Evolutionary conservation across 2,329 filamentous ascomycete species (phyloP).

Genomic region (Penicillium digitatum): DNA sequence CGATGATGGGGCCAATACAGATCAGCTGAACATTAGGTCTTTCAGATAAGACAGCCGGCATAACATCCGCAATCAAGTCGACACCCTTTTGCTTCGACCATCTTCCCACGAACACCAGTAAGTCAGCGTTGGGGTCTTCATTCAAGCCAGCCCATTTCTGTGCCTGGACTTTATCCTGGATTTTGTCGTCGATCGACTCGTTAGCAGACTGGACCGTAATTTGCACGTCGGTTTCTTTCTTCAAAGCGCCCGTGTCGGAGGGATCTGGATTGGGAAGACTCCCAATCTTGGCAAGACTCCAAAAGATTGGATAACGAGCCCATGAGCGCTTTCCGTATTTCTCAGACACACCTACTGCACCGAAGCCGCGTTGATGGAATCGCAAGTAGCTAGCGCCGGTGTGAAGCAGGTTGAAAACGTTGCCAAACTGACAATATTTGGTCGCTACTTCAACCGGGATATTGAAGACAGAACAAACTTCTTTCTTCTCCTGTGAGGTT

Average conservation of each 20-base stretch:
- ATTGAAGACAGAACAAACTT: slow-evolving; percentile 64
- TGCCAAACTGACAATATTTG: slow-evolving; percentile 53
- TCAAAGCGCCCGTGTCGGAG: slow-evolving; percentile 59
- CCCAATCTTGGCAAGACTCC: slow-evolving; percentile 61
- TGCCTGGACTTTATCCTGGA: slow-evolving; percentile 60
- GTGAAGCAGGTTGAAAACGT: slow-evolving; percentile 65
- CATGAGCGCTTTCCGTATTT: slow-evolving; percentile 66
- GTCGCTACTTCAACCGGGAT: slow-evolving; percentile 30
- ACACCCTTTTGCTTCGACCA: slow-evolving; percentile 68
- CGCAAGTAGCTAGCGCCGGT: slow-evolving; percentile 62
- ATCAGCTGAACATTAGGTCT: slow-evolving; percentile 60
- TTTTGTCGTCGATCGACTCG: slow-evolving; percentile 50
- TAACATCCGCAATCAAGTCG: slow-evolving; percentile 65
- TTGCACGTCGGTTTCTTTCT: slow-evolving; percentile 54
- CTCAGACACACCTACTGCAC: slow-evolving; percentile 64
- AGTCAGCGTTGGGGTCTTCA: slow-evolving; percentile 59
- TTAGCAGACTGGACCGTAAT: slow-evolving; percentile 58
- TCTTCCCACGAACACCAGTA: slow-evolving; percentile 65
- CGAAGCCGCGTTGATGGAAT: slow-evolving; percentile 64
- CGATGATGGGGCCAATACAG: slow-evolving; percentile 63
- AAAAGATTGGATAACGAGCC: slow-evolving; percentile 66
- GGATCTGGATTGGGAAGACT: slow-evolving; percentile 64
- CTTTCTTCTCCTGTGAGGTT: slow-evolving; percentile 56
- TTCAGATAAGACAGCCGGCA: slow-evolving; percentile 59
- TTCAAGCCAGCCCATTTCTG: slow-evolving; percentile 65